Evolutionary conservation across 345 rosid species (phyloP).

Genomic region (Stellera chamaejasme): DNA sequence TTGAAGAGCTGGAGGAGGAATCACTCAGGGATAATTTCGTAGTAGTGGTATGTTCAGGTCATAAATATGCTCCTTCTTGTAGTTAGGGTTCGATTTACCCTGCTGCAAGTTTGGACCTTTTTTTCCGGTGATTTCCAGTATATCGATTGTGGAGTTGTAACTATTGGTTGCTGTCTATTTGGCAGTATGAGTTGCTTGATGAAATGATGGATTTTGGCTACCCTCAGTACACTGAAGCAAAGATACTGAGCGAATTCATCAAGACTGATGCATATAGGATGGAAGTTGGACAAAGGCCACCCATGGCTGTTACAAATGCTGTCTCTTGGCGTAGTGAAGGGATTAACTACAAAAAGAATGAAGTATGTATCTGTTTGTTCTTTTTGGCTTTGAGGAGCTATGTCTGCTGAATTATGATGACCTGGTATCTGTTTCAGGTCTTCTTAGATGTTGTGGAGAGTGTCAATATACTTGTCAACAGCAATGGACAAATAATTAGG

Average conservation of each 20-base stretch:
- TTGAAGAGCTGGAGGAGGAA: slow-evolving; percentile 76
- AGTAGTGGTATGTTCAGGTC: slow-evolving; percentile 47
- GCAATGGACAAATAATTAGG: slow-evolving; percentile 45
- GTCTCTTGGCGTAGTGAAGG: slow-evolving; percentile 94
- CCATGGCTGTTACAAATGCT: slow-evolving; percentile 87
- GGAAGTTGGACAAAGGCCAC: slow-evolving; percentile 79
- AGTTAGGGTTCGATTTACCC: background rate
- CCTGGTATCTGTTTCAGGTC: slow-evolving; percentile 24
- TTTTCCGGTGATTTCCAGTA: background rate
- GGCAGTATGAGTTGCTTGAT: slow-evolving; percentile 80
- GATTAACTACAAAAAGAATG: slow-evolving; percentile 60
- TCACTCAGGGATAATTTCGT: slow-evolving; percentile 78
- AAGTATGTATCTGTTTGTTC: slow-evolving; percentile 24
- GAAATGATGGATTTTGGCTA: slow-evolving; percentile 88
- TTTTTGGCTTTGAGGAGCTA: background rate
- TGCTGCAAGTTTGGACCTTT: background rate
- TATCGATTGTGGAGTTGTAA: background rate
- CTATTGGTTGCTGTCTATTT: slow-evolving; percentile 5
- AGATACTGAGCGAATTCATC: slow-evolving; percentile 71
- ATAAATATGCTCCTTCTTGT: background rate
- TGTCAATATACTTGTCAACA: slow-evolving; percentile 50
- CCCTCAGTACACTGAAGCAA: slow-evolving; percentile 79
- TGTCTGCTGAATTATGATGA: background rate
- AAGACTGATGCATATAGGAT: slow-evolving; percentile 83
- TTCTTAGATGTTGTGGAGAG: slow-evolving; percentile 54